Base-by-base conservation (phyloP, 768 basidiomycete genomes). In the Agrocybe praecox region DNA sequence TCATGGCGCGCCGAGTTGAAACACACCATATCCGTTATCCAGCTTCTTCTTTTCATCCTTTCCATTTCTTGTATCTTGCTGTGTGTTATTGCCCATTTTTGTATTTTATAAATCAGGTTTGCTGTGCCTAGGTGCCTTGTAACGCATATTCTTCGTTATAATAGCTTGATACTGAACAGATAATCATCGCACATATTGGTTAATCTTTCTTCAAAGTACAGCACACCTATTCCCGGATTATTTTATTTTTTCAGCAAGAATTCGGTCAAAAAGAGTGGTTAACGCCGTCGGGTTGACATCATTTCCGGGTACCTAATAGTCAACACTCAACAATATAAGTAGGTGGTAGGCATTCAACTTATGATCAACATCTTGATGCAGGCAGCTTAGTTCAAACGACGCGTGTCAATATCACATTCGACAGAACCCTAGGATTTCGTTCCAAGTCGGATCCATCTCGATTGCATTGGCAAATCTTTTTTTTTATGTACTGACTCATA, bases 1-100 rank as follows among this genome's bases (percentile, higher is more conserved):
- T 72, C 92, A 94, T 72, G 94, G 92, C 32, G 91, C 90, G 17
- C 90, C 92, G n/a, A 72, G 79, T 57, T 87, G 67, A 51, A 54
- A 8, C 33, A 43, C 4, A 29, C 26, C 26, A 29, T 29, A 29
- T 29, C 26, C 26, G 9, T 29, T 29, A 29, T 9, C 9, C 9
- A 29, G 5, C 9, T 29, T 9, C 4, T 29, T 29, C 26, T 9
- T 5, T 22, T 18, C 22, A 9, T 26, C n/a, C 11, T 46, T 21
- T 19, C 29, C 46, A 22, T 29, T 33, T 53, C 50, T 55, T 56
- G 17, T 60, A 55, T 49, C 49, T 34, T 49, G 10, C 42, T 40
- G 4, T 40, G 7, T 8, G 36, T 12, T 14, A n/a, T 40, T 4
- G 26, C 26, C 14, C n/a, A 40, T 40, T 40, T 14, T 40, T 40